Evolutionary conservation across 306 rosid species (phyloP), one percentile per base, ranked within the genome.

Genomic region (Cucumis cinereus): DNA sequence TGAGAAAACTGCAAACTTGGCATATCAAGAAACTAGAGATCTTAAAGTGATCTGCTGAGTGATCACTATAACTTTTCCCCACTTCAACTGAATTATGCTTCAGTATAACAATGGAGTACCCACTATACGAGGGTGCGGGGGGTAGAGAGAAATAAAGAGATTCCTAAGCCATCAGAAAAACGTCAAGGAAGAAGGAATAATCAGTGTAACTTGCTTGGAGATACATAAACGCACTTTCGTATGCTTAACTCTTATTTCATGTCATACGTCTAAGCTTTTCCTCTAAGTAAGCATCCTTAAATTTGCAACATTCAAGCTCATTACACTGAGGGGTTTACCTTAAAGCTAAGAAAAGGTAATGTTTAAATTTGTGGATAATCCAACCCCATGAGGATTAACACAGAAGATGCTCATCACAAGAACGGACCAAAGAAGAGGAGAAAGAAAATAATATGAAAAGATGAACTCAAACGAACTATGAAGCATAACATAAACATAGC

Each of bases 101-200:
- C 72, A 64, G 26, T 9, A n/a, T 10, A 66, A 28, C 30, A 66
- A 36, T 38, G 72, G 28, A 38, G 49, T 64, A 41, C 6, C 55
- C 54, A 68, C 35, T 40, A 20, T 20, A 41, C 49, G 35, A 20
- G 33, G 11, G 30, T 16, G 53, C 35, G 74, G 20, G 9, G 68
- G 8, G 19, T 23, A 14, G 68, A 72, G 80, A 40, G 79, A 85
- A 74, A 80, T 16, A 79, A 13, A 36, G 83, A 77, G 92, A 85
- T 86, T 85, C 88, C 80, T 82, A 78, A 79, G 81, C 73, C 80
- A 75, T 61, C 58, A 24, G 10, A 71, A 47, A 71, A 28, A 8
- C 26, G 40, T 17, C 26, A 71, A 16, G 75, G 24, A 71, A 47
- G 75, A 49, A 71, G 75, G 59, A 70, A 70, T 71, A 26, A 64